Conservation (phyloP, 768 basidiomycete genomes). For the Trametes cingulata region DNA sequence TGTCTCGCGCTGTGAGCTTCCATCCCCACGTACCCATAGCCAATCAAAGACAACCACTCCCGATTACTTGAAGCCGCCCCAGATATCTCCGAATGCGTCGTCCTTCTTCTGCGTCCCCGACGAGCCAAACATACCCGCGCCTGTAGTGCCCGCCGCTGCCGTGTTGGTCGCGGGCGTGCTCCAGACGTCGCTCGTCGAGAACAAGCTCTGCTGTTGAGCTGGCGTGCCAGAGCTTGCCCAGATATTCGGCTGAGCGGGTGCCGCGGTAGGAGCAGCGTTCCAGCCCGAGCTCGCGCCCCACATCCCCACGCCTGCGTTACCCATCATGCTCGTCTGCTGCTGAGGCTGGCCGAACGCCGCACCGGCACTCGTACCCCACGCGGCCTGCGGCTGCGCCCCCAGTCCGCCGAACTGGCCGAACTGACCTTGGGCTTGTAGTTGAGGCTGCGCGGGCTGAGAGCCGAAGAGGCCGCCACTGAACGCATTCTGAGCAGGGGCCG, state of each 20-base stretch:
- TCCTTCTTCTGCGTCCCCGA: slow-evolving; percentile 57
- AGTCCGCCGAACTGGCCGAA: slow-evolving; percentile 25
- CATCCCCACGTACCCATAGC: not conserved
- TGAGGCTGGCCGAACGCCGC: slow-evolving; percentile 18
- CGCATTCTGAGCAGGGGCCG: slow-evolving; percentile 23
- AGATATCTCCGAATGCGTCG: slow-evolving; percentile 80
- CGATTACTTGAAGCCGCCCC: slow-evolving; percentile 77
- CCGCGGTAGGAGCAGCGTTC: slow-evolving; percentile 41
- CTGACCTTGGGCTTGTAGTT: slow-evolving; percentile 28
- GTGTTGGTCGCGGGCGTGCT: slow-evolving; percentile 36
- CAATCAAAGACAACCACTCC: not conserved
- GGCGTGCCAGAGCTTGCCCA: slow-evolving; percentile 18
- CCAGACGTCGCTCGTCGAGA: slow-evolving; percentile 61
- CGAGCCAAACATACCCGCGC: slow-evolving; percentile 22
- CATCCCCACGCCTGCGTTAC: slow-evolving; percentile 50
- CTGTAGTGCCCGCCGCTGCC: slow-evolving; percentile 17
- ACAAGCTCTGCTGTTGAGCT: slow-evolving; percentile 20
- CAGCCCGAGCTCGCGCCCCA: slow-evolving; percentile 75
- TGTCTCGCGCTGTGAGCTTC: not conserved
- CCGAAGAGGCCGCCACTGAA: not conserved
- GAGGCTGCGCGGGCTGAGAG: not conserved
- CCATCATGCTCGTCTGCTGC: slow-evolving; percentile 52
- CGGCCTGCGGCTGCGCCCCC: slow-evolving; percentile 18
- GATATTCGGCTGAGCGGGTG: slow-evolving; percentile 36
- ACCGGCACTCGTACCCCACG: slow-evolving; percentile 34